phyloP scores from a whole-genome alignment of 2,329 filamentous ascomycete species.

The Sporothrix phasma region DNA sequence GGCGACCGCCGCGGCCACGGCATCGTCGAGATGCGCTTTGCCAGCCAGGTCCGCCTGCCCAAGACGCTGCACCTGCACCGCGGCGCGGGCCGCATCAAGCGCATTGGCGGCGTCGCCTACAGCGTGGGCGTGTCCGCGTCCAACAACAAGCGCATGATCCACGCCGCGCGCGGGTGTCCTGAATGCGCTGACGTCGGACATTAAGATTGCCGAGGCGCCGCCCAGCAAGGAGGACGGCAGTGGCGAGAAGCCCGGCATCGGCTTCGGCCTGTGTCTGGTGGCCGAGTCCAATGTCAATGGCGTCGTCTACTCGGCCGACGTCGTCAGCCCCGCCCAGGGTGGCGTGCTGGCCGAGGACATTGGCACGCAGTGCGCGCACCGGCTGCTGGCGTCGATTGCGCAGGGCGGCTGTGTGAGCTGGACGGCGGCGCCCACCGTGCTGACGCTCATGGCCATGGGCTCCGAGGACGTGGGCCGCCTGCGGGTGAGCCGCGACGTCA shows the following conservation, averaged over 20 bases:
- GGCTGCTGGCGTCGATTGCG: slow-evolving; percentile 73
- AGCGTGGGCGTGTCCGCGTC: slow-evolving; percentile 82
- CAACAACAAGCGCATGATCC: slow-evolving; percentile 93
- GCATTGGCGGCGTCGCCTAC: slow-evolving; percentile 87
- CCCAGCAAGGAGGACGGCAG: slow-evolving; percentile 47
- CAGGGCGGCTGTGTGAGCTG: slow-evolving; percentile 72
- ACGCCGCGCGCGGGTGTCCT: slow-evolving; percentile 76
- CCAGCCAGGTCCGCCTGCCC: slow-evolving; percentile 83
- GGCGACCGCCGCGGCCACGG: slow-evolving; percentile 75
- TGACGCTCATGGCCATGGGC: slow-evolving; percentile 96
- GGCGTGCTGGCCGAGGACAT: slow-evolving; percentile 84
- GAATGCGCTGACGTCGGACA: slow-evolving; percentile 77
- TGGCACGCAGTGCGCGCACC: slow-evolving; percentile 77
- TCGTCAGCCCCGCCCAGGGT: slow-evolving; percentile 62
- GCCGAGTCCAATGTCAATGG: slow-evolving; percentile 79
- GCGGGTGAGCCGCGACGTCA: slow-evolving; percentile 67
- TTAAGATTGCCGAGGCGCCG: slow-evolving; percentile 62
- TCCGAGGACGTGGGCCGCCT: slow-evolving; percentile 88
- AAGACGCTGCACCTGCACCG: slow-evolving; percentile 85
- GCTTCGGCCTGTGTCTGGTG: slow-evolving; percentile 83
- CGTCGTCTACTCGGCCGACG: slow-evolving; percentile 80
- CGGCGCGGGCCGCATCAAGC: slow-evolving; percentile 74
- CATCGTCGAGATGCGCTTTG: slow-evolving; percentile 87
- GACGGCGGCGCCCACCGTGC: slow-evolving; percentile 60
- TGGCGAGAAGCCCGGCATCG: slow-evolving; percentile 66